Base-by-base conservation (phyloP, 371 early-diverging fungal species). In the Homolaphlyctis polyrhiza region DNA sequence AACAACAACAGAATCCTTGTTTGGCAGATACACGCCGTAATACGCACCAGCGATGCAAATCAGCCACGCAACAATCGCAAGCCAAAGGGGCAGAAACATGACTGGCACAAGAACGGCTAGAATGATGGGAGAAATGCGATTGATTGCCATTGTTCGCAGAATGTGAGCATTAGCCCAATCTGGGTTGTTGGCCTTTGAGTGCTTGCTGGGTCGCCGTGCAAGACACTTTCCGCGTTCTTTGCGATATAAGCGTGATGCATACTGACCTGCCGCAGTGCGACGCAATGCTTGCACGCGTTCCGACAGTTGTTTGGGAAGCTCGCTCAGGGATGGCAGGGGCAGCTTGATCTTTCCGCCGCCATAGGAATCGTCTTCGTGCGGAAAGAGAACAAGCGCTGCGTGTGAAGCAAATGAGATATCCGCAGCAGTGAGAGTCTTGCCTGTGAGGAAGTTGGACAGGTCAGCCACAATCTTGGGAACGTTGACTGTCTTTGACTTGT, bases 341-440 rank as follows among this genome's bases (percentile, higher is more conserved):
- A 72, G 14, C 3, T 68, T 64, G 6, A 72, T 6, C 8, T 52
- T 60, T 28, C 16, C 35, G 61, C 65, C n/a, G 30, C 59, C 66
- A n/a, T 45, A 29, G 43, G 67, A 70, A 8, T 71, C 72, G 6
- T 63, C 64, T 18, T 55, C 59, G 47, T 66, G 69, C 18, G 73
- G 73, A 58, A 72, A 73, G 33, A 79, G 66, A 14, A 74, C 66
- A 25, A 71, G 66, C 32, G 66, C 55, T 1, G 72, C 67, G 61
- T 76, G 76, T 2, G 74, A 54, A 2, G 73, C 69, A 60, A 79
- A 79, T 23, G 66, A 35, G 30, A 79, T 72, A 63, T 79, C 79
- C 16, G 77, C 76, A 23, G 75, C 75, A 3, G 79, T 71, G 45
- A 79, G 35, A 35, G 63, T 63, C 23, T 35, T 23, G 25, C 70